Conservation (phyloP, 2,329 filamentous ascomycete species). For the Akanthomyces uredinophilus region DNA sequence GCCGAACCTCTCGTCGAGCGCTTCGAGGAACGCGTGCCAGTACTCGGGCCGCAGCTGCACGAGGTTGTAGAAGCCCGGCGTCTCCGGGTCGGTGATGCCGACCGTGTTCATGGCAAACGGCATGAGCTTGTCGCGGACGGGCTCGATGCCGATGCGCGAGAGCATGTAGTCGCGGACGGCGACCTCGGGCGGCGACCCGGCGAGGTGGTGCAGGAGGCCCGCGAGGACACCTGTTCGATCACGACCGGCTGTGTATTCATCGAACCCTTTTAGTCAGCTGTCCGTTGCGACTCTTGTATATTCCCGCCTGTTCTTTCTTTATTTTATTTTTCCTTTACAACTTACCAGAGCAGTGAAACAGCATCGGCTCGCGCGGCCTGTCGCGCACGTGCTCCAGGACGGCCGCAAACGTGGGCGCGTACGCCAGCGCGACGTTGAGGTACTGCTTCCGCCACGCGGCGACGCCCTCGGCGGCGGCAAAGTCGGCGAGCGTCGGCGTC, state of each 20-base stretch:
- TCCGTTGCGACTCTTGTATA: too few species aligned
- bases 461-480: slow-evolving; percentile 41
- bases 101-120: slow-evolving; percentile 35
- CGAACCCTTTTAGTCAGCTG: not conserved
- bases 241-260: slow-evolving; percentile 39
- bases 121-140: slow-evolving; percentile 43
- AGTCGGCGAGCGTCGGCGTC: slow-evolving; percentile 34
- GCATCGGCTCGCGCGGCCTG: slow-evolving; percentile 37
- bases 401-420: slow-evolving; percentile 36
- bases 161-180: slow-evolving; percentile 48
- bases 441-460: slow-evolving; percentile 43
- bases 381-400: slow-evolving; percentile 47
- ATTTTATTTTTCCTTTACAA: too few species aligned
- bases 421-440: slow-evolving; percentile 39
- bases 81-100: slow-evolving; percentile 30
- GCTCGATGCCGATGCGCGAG: slow-evolving; percentile 49
- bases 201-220: slow-evolving; percentile 46
- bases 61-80: slow-evolving; percentile 46
- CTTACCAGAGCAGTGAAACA: slow-evolving; percentile 52
- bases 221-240: slow-evolving; percentile 50
- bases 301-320: too few species aligned
- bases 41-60: slow-evolving; percentile 37
- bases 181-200: slow-evolving; percentile 38
- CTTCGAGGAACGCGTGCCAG: slow-evolving; percentile 43
- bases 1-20: slow-evolving; percentile 38